A percentile compares a stretch with the other conserved stretches of the same genome.
phyloP scores from a whole-genome alignment of 2,329 filamentous ascomycete species.

The Trichoderma harzianum region DNA sequence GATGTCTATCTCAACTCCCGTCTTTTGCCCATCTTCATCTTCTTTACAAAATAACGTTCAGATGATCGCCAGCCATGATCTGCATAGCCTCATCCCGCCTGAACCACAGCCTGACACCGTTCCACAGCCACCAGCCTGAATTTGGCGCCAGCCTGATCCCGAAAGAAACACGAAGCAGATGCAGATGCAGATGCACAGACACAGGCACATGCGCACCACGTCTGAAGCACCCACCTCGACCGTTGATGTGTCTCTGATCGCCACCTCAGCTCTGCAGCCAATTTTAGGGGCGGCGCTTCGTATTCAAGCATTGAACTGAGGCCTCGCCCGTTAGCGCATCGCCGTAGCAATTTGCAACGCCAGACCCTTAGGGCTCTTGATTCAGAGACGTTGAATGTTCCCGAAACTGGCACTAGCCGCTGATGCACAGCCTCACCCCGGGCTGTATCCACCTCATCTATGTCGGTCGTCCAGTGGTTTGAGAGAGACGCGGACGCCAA shows the following conservation, averaged over 20 bases:
- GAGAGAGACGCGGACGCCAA: neutral
- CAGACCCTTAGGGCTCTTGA: neutral
- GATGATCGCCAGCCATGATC: neutral
- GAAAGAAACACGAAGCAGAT: neutral
- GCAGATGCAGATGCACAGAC: neutral
- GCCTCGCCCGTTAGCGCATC: neutral
- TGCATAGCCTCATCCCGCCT: neutral
- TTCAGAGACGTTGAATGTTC: neutral
- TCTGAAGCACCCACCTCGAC: neutral
- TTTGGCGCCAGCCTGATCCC: neutral
- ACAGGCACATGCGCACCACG: neutral
- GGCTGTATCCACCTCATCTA: slow-evolving; percentile 8
- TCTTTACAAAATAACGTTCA: neutral
- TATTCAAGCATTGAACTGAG: neutral
- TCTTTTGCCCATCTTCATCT: neutral
- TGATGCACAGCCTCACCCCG: slow-evolving; percentile 14
- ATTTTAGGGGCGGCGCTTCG: slow-evolving; percentile 7
- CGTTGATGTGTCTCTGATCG: neutral
- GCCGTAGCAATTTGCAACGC: slow-evolving; percentile 1
- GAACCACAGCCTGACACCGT: neutral
- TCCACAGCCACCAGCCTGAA: neutral
- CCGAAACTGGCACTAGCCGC: slow-evolving; percentile 13
- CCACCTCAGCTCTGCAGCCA: neutral
- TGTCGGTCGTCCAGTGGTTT: slow-evolving; percentile 10
- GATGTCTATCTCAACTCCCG: neutral